Evolutionary conservation across 257 asterid species (phyloP).

Genomic region (Jacaranda copaia): DNA sequence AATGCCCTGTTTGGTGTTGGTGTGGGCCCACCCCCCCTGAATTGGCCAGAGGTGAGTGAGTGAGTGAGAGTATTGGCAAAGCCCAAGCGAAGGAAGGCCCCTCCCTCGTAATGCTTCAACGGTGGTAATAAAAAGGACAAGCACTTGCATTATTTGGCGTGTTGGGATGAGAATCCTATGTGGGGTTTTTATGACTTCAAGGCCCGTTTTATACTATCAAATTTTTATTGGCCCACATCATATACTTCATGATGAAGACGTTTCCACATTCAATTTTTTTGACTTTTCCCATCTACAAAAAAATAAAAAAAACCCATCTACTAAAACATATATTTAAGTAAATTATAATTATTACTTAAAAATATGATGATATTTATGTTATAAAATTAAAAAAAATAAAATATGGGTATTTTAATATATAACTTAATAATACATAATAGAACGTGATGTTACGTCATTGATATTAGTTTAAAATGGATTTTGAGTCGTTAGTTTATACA

Average conservation of each 20-base stretch:
- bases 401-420: no score
- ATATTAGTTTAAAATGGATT: no score
- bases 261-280: not conserved
- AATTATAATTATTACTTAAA: no score
- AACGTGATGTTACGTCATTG: no score
- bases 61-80: not conserved
- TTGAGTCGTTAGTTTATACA: no score
- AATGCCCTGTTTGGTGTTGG: not conserved
- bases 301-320: no score
- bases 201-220: slow-evolving; percentile 20
- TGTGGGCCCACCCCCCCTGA: slow-evolving; percentile 37
- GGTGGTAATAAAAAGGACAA: slow-evolving; percentile 52
- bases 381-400: no score
- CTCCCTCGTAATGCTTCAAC: slow-evolving; percentile 43
- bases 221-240: slow-evolving; percentile 38
- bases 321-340: no score
- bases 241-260: slow-evolving; percentile 3
- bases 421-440: no score
- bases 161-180: slow-evolving; percentile 67
- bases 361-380: no score
- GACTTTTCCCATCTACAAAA: no score
- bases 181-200: slow-evolving; percentile 48
- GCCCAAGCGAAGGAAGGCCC: slow-evolving; percentile 33
- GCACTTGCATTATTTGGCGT: slow-evolving; percentile 48
- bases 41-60: not conserved